phyloP scores from a whole-genome alignment of 2,329 filamentous ascomycete genomes.

The Xylaria hypoxylon region DNA sequence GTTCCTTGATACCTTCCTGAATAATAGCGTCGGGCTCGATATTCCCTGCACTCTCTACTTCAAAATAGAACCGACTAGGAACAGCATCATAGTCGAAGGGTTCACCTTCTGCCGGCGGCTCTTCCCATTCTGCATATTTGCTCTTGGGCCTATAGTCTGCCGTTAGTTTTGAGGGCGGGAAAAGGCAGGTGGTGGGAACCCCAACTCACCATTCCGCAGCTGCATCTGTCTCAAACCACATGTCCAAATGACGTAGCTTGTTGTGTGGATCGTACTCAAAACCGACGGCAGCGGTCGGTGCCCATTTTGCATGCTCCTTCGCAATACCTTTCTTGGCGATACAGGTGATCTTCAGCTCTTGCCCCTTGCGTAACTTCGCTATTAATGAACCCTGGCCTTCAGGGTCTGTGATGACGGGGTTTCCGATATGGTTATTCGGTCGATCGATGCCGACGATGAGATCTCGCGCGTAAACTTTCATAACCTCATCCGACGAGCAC shows the following conservation, averaged over 20 bases:
- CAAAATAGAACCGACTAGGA: constrained; percentile 89
- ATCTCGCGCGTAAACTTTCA: constrained; percentile 94
- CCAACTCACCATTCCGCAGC: constrained; percentile 82
- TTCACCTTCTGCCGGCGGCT: constrained; percentile 82
- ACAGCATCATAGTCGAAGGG: constrained; percentile 91
- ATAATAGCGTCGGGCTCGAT: constrained; percentile 92
- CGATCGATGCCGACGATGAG: constrained; percentile 77
- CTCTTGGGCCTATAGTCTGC: constrained; percentile 78
- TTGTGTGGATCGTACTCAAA: constrained; percentile 99
- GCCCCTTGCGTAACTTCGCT: constrained; percentile 87
- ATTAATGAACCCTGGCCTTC: constrained; percentile 86
- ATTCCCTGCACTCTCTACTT: constrained; percentile 89
- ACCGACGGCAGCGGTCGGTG: constrained; percentile 88
- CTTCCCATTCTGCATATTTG: constrained; percentile 83
- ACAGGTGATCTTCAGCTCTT: constrained; percentile 90
- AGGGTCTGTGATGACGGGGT: constrained; percentile 84
- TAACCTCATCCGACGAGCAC: constrained; percentile 86
- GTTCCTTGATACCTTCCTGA: constrained; percentile 84
- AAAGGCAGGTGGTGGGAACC: constrained; percentile 7
- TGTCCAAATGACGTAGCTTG: constrained; percentile 89
- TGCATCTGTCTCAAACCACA: constrained; percentile 93
- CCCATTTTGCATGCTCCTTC: constrained; percentile 99
- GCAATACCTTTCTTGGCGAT: constrained; percentile 98
- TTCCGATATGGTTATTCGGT: constrained; percentile 79
- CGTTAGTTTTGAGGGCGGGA: constrained; percentile 39